Evolutionary conservation across 345 rosid genomes (phyloP).

Genomic region (Sonneratia alba): DNA sequence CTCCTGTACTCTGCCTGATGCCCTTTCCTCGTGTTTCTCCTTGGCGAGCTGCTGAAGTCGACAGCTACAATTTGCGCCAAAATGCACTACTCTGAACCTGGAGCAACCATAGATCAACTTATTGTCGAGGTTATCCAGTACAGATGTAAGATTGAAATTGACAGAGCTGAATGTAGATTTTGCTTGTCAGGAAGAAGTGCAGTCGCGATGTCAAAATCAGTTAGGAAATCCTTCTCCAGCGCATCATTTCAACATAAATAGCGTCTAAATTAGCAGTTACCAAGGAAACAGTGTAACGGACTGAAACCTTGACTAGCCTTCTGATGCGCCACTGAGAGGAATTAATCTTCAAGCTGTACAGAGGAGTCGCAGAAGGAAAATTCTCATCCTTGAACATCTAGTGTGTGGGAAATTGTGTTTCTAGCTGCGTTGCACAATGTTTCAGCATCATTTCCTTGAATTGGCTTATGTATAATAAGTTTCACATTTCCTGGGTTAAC

Average conservation of each 20-base stretch:
- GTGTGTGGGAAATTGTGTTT: conserved; percentile 42
- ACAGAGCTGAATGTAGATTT: not conserved
- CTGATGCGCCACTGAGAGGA: not conserved
- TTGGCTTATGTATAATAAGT: conserved; percentile 66
- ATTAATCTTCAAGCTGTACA: not conserved
- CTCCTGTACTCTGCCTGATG: not conserved
- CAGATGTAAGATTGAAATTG: not conserved
- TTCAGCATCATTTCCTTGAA: conserved; percentile 55
- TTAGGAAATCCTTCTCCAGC: not conserved
- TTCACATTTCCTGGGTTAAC: conserved; percentile 56
- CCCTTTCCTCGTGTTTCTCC: too few species aligned
- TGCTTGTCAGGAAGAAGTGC: not conserved
- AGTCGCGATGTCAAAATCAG: not conserved
- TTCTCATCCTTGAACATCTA: conserved; percentile 20
- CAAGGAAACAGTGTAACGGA: not conserved
- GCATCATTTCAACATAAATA: not conserved
- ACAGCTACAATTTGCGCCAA: too few species aligned
- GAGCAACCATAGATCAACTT: not conserved
- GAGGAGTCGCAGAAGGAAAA: not conserved
- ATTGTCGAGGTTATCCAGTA: too few species aligned
- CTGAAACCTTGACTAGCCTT: not conserved
- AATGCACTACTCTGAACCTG: not conserved
- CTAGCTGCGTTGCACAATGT: conserved; percentile 55
- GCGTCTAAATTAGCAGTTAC: not conserved
- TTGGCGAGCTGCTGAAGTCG: not conserved